phyloP scores from a whole-genome alignment of 164 flowering plant genomes.

The Magnolia sinica region DNA sequence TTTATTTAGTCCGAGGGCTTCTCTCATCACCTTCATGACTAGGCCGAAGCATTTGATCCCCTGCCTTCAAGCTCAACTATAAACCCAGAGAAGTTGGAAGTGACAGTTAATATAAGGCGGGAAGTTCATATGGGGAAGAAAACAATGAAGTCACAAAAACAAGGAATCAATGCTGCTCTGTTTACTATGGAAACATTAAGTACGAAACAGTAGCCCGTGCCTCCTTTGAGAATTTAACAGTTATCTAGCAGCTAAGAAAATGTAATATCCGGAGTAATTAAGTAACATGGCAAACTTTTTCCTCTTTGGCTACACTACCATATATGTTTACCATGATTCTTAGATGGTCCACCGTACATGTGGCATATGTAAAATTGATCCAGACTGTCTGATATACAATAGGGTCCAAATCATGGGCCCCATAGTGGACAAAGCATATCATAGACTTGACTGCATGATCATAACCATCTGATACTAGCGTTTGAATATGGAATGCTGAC shows the following conservation, averaged over 20 bases:
- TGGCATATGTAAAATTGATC: neutral
- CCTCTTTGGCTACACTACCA: too few species aligned
- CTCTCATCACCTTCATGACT: conserved; percentile 93
- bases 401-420: neutral
- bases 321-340: too few species aligned
- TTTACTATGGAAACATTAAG: too few species aligned
- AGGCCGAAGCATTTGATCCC: conserved; percentile 93
- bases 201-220: too few species aligned
- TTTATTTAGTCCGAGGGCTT: conserved; percentile 69
- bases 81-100: conserved; percentile 4
- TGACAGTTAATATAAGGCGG: neutral
- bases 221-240: too few species aligned
- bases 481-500: neutral
- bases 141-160: too few species aligned
- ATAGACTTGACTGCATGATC: too few species aligned
- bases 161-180: too few species aligned
- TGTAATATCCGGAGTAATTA: too few species aligned
- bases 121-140: too few species aligned
- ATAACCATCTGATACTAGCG: neutral
- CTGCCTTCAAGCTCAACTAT: conserved; percentile 93
- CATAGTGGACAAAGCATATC: neutral
- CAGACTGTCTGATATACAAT: neutral
- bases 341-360: neutral
- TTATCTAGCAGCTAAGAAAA: too few species aligned
- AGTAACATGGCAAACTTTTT: too few species aligned